Conservation (phyloP, 2,329 filamentous ascomycete species). For the Epichloe amarillans region DNA sequence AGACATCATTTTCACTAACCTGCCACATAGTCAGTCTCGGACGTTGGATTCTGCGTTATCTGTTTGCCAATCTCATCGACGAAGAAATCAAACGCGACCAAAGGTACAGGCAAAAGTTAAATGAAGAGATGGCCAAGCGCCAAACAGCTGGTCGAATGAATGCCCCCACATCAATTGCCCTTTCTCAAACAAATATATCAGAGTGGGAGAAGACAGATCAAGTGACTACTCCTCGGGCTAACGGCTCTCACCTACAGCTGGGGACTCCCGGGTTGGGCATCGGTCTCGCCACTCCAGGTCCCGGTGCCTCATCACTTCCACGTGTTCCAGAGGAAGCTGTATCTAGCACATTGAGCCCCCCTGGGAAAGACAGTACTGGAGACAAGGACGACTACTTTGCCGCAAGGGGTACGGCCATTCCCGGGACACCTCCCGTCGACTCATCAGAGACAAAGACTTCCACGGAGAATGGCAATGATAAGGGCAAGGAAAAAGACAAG, state of each 20-base stretch:
- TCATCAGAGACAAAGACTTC: slow-evolving; percentile 36
- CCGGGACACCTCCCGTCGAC: slow-evolving; percentile 18
- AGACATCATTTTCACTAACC: slow-evolving; percentile 11
- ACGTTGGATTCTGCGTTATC: slow-evolving; percentile 87
- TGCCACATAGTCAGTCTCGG: slow-evolving; percentile 66
- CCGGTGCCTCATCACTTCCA: slow-evolving; percentile 21
- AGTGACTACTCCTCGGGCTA: slow-evolving; percentile 49
- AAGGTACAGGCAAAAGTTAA: slow-evolving; percentile 53
- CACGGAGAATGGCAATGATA: slow-evolving; percentile 33
- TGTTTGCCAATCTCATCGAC: slow-evolving; percentile 80
- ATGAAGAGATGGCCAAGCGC: slow-evolving; percentile 47
- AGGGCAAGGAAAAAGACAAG: slow-evolving; percentile 30
- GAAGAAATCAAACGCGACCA: slow-evolving; percentile 81
- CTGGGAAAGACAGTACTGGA: slow-evolving; percentile 48
- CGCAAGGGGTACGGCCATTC: slow-evolving; percentile 24
- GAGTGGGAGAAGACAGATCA: slow-evolving; percentile 30
- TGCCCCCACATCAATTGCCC: slow-evolving; percentile 45
- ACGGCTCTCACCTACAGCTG: slow-evolving; percentile 46
- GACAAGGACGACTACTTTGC: slow-evolving; percentile 72
- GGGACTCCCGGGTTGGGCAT: slow-evolving; percentile 68
- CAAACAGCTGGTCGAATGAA: slow-evolving; percentile 40
- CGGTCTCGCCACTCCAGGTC: slow-evolving; percentile 56
- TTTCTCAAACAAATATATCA: slow-evolving; percentile 21
- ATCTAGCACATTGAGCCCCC: slow-evolving; percentile 29
- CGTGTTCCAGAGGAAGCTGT: slow-evolving; percentile 35